Evolutionary conservation across 345 rosid species (phyloP).

Genomic region (Euphorbia pulcherrima): DNA sequence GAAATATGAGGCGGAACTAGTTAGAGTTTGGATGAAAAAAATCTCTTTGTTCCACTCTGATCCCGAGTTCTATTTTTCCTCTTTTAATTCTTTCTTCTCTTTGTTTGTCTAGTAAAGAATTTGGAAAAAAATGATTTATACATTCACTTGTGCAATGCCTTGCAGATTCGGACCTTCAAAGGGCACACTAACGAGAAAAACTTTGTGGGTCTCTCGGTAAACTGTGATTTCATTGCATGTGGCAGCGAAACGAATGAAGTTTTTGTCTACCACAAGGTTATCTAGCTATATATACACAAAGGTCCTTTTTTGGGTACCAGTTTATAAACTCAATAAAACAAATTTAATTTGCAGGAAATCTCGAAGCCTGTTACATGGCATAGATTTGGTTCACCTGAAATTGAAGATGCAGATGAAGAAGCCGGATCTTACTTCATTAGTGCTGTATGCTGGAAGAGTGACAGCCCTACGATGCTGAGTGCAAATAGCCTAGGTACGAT

Average conservation of each 20-base stretch:
- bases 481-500: slow-evolving; percentile 99
- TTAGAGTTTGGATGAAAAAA: not conserved
- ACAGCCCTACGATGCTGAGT: slow-evolving; percentile 83
- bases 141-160: not conserved
- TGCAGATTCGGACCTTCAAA: slow-evolving; percentile 78
- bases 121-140: not conserved
- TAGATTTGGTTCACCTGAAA: slow-evolving; percentile 82
- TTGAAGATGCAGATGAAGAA: slow-evolving; percentile 83
- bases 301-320: not conserved
- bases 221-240: slow-evolving; percentile 77
- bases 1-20: not conserved
- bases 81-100: not conserved
- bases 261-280: slow-evolving; percentile 90
- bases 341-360: slow-evolving; percentile 61
- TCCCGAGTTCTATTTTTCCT: not conserved
- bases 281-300: slow-evolving; percentile 16
- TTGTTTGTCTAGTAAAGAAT: not conserved
- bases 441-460: slow-evolving; percentile 98
- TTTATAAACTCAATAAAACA: not conserved
- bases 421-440: slow-evolving; percentile 84
- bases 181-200: slow-evolving; percentile 98
- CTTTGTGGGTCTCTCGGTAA: slow-evolving; percentile 87
- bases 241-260: slow-evolving; percentile 99
- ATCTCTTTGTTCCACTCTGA: not conserved
- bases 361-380: slow-evolving; percentile 76